phyloP scores from a whole-genome alignment of 495 filamentous ascomycete species.

The Platismatia glauca region DNA sequence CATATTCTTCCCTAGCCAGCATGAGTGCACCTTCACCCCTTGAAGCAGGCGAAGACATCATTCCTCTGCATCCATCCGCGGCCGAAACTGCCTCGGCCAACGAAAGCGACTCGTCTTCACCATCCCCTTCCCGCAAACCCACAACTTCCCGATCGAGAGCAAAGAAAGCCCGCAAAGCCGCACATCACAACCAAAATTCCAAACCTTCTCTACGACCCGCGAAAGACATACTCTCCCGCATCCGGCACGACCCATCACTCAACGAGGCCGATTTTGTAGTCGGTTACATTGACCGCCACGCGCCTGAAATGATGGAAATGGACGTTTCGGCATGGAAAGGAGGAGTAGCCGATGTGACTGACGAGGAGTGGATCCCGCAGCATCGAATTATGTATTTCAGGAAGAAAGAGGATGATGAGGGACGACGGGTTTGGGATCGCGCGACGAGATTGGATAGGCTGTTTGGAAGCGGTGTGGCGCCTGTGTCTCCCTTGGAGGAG shows the following conservation, averaged over 20 bases:
- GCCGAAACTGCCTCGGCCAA: background rate
- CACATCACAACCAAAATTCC: conserved; percentile 5
- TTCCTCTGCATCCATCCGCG: background rate
- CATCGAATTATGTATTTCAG: conserved; percentile 70
- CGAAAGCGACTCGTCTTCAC: conserved; percentile 7
- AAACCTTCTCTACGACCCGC: conserved; percentile 21
- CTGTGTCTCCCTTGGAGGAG: background rate
- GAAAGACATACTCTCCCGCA: conserved; percentile 59
- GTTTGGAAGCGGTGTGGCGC: conserved; percentile 47
- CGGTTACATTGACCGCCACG: conserved; percentile 64
- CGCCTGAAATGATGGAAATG: conserved; percentile 44
- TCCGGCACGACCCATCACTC: conserved; percentile 61
- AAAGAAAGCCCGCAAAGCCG: conserved; percentile 18
- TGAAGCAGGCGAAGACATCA: conserved; percentile 4
- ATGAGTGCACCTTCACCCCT: background rate
- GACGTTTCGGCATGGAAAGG: conserved; percentile 57
- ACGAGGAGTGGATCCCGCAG: conserved; percentile 79
- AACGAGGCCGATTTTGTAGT: conserved; percentile 57
- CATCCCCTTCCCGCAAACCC: background rate
- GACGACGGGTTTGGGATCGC: conserved; percentile 48
- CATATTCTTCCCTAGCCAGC: background rate
- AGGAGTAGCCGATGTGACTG: conserved; percentile 60
- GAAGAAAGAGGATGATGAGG: conserved; percentile 35
- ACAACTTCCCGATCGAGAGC: conserved; percentile 12
- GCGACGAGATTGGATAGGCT: conserved; percentile 44